Evolutionary conservation across 805 yeast genomes (phyloP), one percentile per base, ranked within the genome.

Genomic region (Teunomyces tritomae): DNA sequence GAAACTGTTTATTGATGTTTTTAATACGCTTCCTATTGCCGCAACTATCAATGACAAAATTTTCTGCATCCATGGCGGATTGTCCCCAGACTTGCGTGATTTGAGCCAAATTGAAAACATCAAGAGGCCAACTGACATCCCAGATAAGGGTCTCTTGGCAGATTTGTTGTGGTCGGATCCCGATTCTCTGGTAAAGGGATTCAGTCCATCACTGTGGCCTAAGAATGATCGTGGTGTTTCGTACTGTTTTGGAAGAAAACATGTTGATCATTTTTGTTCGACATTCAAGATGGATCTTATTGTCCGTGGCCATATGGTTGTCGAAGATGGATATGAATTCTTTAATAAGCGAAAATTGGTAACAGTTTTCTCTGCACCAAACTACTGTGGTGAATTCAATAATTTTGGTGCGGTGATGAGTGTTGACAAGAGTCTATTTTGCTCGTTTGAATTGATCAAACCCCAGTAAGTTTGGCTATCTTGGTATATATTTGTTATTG

Each of bases 91-190:
- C 36, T 69, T 87, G 52, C 73, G 74, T 24, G 78, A 79, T 49
- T 72, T 87, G 71, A 77, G 77, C 51, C 89, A 87, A 62, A 84
- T 87, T 49, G 84, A 83, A 57, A 77, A 77, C 42, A 85, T 87
- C 45, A 80, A 82, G 55, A 71, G 95, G 57, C 95, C 95, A 8
- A 87, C 94, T 1, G 95, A 87, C 65, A 83, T 87, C 20, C 95
- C 94, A 0, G 94, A 87, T 58, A 79, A 77, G 52, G 95, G 95
- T 0, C 67, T 87, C 30, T 71, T 87, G 49, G 87, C 90, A 3
- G 95, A 87, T 68, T 71, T 87, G 52, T 64, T 87, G 34, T 87
- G 95, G 94, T 85, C 91, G 0, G 94, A 87, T 61, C 95, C 95
- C 0, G 89, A 83, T 49, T 70, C 78, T 10, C 54, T 46, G 53